These are phyloP conservation scores for Venturia carpophila DNA, from an alignment of 2,329 filamentous ascomycete species.

Conservation along the genomic window DNA sequence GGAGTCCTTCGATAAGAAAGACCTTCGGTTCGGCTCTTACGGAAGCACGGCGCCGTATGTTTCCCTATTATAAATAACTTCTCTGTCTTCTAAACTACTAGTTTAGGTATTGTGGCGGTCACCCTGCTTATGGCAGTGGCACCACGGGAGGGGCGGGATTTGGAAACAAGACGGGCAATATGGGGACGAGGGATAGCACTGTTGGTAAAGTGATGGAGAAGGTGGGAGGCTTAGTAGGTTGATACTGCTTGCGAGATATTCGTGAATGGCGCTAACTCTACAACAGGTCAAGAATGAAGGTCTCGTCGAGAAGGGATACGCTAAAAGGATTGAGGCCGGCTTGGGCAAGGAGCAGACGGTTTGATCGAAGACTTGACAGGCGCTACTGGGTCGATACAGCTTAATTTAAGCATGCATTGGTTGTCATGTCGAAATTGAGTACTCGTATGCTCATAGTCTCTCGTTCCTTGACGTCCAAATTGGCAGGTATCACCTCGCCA, in stretches of 20 bases:
- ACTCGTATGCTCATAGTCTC: no score
- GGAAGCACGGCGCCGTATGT: slow-evolving; percentile 8
- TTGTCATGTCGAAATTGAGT: no score
- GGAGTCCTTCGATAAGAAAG: slow-evolving; percentile 3
- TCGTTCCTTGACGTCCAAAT: no score
- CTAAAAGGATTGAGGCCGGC: neutral
- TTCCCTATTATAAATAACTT: no score
- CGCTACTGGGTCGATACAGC: no score
- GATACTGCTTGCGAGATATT: neutral
- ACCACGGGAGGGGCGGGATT: slow-evolving; percentile 16
- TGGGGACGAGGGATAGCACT: slow-evolving; percentile 10
- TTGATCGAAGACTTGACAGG: neutral
- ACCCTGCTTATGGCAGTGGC: slow-evolving; percentile 4
- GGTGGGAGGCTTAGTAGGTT: slow-evolving; percentile 14
- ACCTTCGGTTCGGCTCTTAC: slow-evolving; percentile 14
- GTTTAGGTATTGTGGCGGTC: neutral
- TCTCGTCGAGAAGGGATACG: slow-evolving; percentile 19
- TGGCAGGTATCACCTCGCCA: no score
- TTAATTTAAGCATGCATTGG: no score
- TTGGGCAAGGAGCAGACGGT: neutral
- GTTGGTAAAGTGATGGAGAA: slow-evolving; percentile 20
- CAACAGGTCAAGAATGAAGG: slow-evolving; percentile 15
- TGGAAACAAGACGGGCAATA: slow-evolving; percentile 10
- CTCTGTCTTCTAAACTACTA: no score
- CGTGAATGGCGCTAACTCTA: neutral